phyloP scores from a whole-genome alignment of 2,329 filamentous ascomycete genomes.

The Grosmannia huntii region DNA sequence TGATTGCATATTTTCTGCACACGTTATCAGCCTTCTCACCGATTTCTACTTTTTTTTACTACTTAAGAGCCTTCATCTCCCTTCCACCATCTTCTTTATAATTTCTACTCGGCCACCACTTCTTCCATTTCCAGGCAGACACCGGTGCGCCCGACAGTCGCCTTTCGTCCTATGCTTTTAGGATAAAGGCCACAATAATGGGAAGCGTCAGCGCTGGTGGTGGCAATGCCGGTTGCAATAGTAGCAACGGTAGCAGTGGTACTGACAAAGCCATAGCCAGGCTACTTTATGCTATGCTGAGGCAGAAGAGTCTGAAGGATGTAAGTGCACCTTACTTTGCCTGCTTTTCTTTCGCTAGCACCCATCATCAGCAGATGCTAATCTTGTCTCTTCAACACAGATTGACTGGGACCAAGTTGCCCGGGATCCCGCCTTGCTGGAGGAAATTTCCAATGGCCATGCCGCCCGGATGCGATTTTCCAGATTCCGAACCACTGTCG shows the following conservation, averaged over 20 bases:
- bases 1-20: not conserved
- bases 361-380: not conserved
- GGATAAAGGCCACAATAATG: not conserved
- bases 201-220: not conserved
- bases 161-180: not conserved
- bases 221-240: not conserved
- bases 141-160: not conserved
- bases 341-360: not conserved
- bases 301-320: slow-evolving; percentile 48
- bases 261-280: slow-evolving; percentile 41
- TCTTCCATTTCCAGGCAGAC: not conserved
- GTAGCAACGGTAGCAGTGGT: slow-evolving; percentile 22
- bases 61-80: not conserved
- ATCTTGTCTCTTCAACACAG: slow-evolving; percentile 19
- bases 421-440: slow-evolving; percentile 36
- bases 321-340: slow-evolving; percentile 27
- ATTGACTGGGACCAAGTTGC: slow-evolving; percentile 49
- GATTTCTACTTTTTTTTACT: not conserved
- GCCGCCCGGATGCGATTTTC: slow-evolving; percentile 49
- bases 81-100: not conserved
- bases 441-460: slow-evolving; percentile 46
- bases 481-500: slow-evolving; percentile 34
- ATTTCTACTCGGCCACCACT: not conserved
- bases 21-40: not conserved
- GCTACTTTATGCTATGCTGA: slow-evolving; percentile 46